Evolutionary conservation across 2,329 filamentous ascomycete species (phyloP).

Genomic region (Pseudocercospora crystallina): DNA sequence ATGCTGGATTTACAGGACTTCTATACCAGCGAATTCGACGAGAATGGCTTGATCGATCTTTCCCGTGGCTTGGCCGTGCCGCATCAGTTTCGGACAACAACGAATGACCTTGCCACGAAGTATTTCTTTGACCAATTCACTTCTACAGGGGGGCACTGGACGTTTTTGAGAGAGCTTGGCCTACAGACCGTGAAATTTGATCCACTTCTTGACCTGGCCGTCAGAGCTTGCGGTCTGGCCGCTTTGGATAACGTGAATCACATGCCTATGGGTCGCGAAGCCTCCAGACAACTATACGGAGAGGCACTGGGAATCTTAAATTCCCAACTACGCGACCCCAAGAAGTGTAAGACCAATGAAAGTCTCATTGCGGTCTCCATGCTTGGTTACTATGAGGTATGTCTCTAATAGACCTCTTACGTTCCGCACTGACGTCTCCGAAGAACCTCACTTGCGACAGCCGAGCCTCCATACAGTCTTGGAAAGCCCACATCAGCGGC

Average conservation of each 20-base stretch:
- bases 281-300: conserved; percentile 28
- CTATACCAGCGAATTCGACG: not conserved
- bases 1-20: not conserved
- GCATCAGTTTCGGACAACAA: conserved; percentile 15
- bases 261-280: conserved; percentile 24
- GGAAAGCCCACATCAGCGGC: conserved; percentile 41
- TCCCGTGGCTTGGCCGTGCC: conserved; percentile 2
- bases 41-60: not conserved
- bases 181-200: conserved; percentile 17
- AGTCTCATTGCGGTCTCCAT: conserved; percentile 38
- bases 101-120: conserved; percentile 29
- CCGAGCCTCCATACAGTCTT: conserved; percentile 34
- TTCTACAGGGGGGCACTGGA: conserved; percentile 28
- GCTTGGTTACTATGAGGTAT: conserved; percentile 38
- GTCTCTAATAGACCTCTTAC: conserved; percentile 21
- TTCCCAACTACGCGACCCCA: conserved; percentile 31
- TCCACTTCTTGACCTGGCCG: conserved; percentile 30
- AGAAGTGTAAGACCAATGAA: conserved; percentile 32
- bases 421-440: conserved; percentile 6
- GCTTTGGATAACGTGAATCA: conserved; percentile 31
- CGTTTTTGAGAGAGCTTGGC: conserved; percentile 25
- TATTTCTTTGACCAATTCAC: conserved; percentile 36
- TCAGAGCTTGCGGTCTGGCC: conserved; percentile 34
- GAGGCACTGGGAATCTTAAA: conserved; percentile 37
- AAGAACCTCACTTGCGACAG: conserved; percentile 34